A percentile compares a stretch with the other conserved stretches of the same genome.
phyloP scores from a whole-genome alignment of 768 basidiomycete genomes.

The Suillus discolor region DNA sequence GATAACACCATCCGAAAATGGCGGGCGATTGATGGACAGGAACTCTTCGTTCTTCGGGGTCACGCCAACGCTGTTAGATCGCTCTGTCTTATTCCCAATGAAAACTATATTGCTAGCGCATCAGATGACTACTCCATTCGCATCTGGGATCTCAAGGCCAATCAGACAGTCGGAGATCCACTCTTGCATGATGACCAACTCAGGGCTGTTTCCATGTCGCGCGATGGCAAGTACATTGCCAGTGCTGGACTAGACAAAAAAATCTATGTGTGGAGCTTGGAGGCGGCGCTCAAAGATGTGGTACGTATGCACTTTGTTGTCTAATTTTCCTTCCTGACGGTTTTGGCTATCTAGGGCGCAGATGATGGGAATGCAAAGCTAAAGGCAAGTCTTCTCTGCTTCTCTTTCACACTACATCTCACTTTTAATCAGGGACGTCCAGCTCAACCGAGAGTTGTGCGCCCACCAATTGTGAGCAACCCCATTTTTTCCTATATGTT shows the following conservation, averaged over 20 bases:
- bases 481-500: background rate
- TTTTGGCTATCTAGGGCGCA: too few species aligned
- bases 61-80: background rate
- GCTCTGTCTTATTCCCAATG: background rate
- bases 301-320: too few species aligned
- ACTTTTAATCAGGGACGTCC: too few species aligned
- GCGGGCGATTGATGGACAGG: background rate
- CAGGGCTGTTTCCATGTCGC: slow-evolving; percentile 71
- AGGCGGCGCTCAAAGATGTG: slow-evolving; percentile 21
- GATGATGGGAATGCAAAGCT: background rate
- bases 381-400: background rate
- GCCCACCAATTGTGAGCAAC: background rate
- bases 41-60: background rate
- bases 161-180: slow-evolving; percentile 28
- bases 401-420: too few species aligned
- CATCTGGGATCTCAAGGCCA: background rate
- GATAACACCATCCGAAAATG: background rate
- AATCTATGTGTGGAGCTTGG: slow-evolving; percentile 80
- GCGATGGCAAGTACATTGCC: slow-evolving; percentile 75
- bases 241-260: slow-evolving; percentile 79
- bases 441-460: background rate
- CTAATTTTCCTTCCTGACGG: background rate
- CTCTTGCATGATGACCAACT: slow-evolving; percentile 83
- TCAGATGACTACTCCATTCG: background rate
- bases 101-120: background rate